A percentile compares a stretch with the other conserved stretches of the same genome.
These are phyloP conservation scores for Plenodomus biglobosus DNA, from an alignment of 2,329 filamentous ascomycete genomes.

Conservation along the genomic window DNA sequence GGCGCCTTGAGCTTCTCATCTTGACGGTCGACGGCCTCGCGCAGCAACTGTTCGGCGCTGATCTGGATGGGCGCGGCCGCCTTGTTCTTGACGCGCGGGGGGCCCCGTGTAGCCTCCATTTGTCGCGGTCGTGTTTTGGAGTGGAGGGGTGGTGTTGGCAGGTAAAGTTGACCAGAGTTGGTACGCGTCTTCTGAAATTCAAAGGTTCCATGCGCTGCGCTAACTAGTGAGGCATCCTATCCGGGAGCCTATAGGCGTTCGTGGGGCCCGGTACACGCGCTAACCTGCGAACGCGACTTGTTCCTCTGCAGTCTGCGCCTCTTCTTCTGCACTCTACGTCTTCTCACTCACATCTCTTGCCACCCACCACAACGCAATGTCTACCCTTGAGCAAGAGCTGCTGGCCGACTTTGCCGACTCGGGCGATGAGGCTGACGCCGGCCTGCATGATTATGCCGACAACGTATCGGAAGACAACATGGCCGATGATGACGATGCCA, in stretches of 20 bases:
- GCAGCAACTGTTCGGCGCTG: slow-evolving; percentile 92
- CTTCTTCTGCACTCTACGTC: neutral
- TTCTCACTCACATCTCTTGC: neutral
- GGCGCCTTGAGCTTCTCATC: slow-evolving; percentile 85
- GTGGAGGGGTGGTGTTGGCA: neutral
- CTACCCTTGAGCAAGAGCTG: slow-evolving; percentile 88
- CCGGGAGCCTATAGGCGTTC: no score
- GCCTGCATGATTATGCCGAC: slow-evolving; percentile 42
- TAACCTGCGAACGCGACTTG: no score
- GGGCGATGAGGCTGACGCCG: slow-evolving; percentile 57
- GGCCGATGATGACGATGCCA: slow-evolving; percentile 63
- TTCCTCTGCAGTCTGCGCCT: neutral
- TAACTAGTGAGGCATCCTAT: no score
- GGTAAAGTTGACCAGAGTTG: neutral
- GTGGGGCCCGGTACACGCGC: no score
- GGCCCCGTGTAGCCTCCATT: slow-evolving; percentile 90
- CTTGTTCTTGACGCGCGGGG: slow-evolving; percentile 98
- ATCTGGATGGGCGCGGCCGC: slow-evolving; percentile 80
- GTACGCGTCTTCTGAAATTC: neutral
- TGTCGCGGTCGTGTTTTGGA: neutral
- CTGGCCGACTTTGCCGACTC: slow-evolving; percentile 89
- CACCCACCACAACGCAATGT: slow-evolving; percentile 55
- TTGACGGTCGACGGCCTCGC: slow-evolving; percentile 95
- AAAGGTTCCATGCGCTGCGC: no score
- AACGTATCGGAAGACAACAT: slow-evolving; percentile 30